These are phyloP conservation scores for Prunus mira DNA, from an alignment of 306 rosid species.

Conservation along the genomic window DNA sequence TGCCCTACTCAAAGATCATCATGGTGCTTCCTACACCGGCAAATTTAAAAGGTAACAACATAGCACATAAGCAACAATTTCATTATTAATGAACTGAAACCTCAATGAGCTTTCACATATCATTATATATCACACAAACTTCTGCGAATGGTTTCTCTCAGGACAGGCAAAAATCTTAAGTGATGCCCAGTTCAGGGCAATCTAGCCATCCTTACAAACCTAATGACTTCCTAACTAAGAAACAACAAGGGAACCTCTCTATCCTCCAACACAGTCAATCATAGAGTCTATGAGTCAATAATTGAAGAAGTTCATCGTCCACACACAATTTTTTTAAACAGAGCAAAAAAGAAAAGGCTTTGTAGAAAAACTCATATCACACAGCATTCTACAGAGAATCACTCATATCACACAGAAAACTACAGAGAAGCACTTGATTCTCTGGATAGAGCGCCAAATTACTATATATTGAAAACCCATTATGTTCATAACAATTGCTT, in stretches of 20 bases:
- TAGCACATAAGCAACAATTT: not conserved
- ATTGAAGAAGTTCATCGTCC: not conserved
- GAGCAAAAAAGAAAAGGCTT: not conserved
- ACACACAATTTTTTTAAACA: not conserved
- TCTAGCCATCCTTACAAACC: not conserved
- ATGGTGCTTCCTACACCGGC: not conserved
- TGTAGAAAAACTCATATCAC: not conserved
- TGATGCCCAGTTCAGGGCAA: not conserved
- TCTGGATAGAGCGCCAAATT: not conserved
- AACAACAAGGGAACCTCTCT: constrained; percentile 5
- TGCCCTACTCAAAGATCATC: constrained; percentile 11
- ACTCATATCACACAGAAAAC: not conserved
- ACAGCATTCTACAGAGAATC: not conserved
- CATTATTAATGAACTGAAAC: not conserved
- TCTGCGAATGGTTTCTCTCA: not conserved
- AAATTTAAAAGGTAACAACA: not conserved
- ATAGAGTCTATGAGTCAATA: not conserved
- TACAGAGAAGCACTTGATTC: not conserved
- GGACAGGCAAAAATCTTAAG: not conserved
- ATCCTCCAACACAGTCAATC: not conserved
- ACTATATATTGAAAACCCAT: not conserved
- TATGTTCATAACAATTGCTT: not conserved
- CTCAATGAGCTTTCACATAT: not conserved
- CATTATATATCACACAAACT: not conserved
- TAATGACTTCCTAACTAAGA: not conserved